Evolutionary conservation across 768 basidiomycete genomes (phyloP), one percentile per base, ranked within the genome.

Genomic region (Calocybe indica): DNA sequence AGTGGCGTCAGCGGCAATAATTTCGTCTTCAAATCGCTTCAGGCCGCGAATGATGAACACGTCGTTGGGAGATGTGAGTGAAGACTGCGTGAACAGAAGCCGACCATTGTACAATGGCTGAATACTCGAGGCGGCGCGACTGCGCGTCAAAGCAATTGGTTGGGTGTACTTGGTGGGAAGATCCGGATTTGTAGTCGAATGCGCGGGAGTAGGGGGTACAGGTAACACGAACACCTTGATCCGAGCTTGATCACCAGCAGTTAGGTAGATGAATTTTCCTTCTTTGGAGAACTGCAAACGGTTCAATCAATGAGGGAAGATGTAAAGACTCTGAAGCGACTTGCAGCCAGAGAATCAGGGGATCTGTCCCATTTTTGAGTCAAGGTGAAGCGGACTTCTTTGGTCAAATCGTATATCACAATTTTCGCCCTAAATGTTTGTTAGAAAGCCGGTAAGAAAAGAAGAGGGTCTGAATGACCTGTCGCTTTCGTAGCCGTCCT

Each of bases 401-500:
- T 80, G 37, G 65, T 61, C 11, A 95, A 66, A 58, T 94, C 89
- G 56, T 84, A 89, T 7, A 92, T 76, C 37, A 92, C 80, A 40
- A 93, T 74, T 60, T 88, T 87, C 6, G 79, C 76, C 51, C 89
- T 88, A 52, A 0, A 13, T 37, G 31, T 13, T 10, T 11, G 14
- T 48, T 11, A 44, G n/a, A 40, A 46, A 9, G 10, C 9, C 36
- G 12, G 28, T 28, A 6, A 36, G n/a, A 35, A 38, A 10, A 10
- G 6, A 39, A 30, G 29, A 45, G 6, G 6, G 22, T 22, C 22
- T 4, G 4, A 22, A 61, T 37, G 50, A 82, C 83, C 86, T 79
- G 65, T 95, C 94, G 44, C 85, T 75, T 65, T 97, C 94, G 55
- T 93, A 86, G 1, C 94, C 93, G 55, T 97, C 92, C 59, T 86